Evolutionary conservation across 2,329 filamentous ascomycete genomes (phyloP).

Genomic region (Paraphoma chrysanthemicola): DNA sequence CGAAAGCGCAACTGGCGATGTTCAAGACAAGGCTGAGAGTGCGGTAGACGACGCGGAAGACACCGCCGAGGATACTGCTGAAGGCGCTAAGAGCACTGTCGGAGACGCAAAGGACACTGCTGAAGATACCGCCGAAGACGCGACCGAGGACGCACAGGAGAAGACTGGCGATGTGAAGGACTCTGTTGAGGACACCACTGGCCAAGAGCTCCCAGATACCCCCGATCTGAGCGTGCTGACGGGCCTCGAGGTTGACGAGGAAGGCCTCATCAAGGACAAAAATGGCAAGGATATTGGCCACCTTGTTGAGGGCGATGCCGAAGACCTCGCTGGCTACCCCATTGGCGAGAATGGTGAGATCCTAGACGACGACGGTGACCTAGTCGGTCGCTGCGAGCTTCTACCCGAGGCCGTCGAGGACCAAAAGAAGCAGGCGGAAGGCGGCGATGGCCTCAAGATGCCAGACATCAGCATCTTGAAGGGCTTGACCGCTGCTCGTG

Average conservation of each 20-base stretch:
- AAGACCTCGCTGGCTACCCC: slow-evolving; percentile 59
- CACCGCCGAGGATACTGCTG: slow-evolving; percentile 44
- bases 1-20: slow-evolving; percentile 42
- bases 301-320: slow-evolving; percentile 60
- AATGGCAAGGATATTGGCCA: slow-evolving; percentile 58
- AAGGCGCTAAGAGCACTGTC: slow-evolving; percentile 45
- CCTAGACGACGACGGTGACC: slow-evolving; percentile 61
- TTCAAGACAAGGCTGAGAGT: slow-evolving; percentile 36
- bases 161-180: slow-evolving; percentile 34
- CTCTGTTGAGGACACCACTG: slow-evolving; percentile 36
- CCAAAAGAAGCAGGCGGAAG: slow-evolving; percentile 48
- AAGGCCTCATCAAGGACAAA: slow-evolving; percentile 60
- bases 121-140: slow-evolving; percentile 42
- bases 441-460: slow-evolving; percentile 47
- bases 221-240: slow-evolving; percentile 57
- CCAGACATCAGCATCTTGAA: slow-evolving; percentile 56
- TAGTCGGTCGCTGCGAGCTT: slow-evolving; percentile 61
- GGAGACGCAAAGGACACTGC: slow-evolving; percentile 37
- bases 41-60: slow-evolving; percentile 37
- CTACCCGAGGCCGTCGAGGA: slow-evolving; percentile 54
- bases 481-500: slow-evolving; percentile 55
- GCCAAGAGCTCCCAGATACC: slow-evolving; percentile 45
- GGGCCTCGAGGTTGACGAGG: slow-evolving; percentile 61
- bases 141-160: slow-evolving; percentile 32
- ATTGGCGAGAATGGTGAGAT: slow-evolving; percentile 64